Evolutionary conservation across 2,329 filamentous ascomycete genomes (phyloP).

Genomic region (Ustulina deusta): DNA sequence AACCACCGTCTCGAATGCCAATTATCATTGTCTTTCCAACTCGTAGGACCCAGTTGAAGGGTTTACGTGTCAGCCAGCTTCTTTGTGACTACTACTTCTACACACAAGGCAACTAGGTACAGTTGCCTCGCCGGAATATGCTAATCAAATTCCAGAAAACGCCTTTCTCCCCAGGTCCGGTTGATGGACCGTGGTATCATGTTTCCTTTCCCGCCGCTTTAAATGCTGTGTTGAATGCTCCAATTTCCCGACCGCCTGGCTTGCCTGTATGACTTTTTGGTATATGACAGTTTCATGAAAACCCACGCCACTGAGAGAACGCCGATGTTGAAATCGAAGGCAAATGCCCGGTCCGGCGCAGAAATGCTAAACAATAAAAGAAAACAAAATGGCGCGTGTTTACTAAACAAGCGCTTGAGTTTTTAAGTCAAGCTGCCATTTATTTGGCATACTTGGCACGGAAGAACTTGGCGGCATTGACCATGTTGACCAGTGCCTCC

Average conservation of each 20-base stretch:
- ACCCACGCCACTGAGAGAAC: conserved; percentile 55
- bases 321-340: conserved; percentile 71
- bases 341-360: conserved; percentile 47
- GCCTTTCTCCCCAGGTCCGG: conserved; percentile 51
- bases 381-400: conserved; percentile 47
- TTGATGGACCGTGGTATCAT: conserved; percentile 55
- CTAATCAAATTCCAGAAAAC: conserved; percentile 51
- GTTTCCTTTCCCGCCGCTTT: conserved; percentile 48
- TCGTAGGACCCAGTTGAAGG: conserved; percentile 51
- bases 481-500: conserved; percentile 95
- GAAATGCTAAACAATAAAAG: conserved; percentile 51
- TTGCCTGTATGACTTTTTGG: conserved; percentile 51
- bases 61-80: conserved; percentile 28
- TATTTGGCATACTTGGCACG: conserved; percentile 86
- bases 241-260: conserved; percentile 47
- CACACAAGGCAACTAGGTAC: conserved; percentile 43
- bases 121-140: conserved; percentile 44
- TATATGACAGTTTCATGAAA: conserved; percentile 48
- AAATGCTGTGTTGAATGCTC: conserved; percentile 55
- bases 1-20: conserved; percentile 25
- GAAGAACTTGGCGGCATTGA: conserved; percentile 97
- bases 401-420: conserved; percentile 38
- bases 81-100: conserved; percentile 46
- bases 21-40: conserved; percentile 40
- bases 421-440: conserved; percentile 43